Evolutionary conservation across 345 rosid species (phyloP).

Genomic region (Odontarrhena argentea): DNA sequence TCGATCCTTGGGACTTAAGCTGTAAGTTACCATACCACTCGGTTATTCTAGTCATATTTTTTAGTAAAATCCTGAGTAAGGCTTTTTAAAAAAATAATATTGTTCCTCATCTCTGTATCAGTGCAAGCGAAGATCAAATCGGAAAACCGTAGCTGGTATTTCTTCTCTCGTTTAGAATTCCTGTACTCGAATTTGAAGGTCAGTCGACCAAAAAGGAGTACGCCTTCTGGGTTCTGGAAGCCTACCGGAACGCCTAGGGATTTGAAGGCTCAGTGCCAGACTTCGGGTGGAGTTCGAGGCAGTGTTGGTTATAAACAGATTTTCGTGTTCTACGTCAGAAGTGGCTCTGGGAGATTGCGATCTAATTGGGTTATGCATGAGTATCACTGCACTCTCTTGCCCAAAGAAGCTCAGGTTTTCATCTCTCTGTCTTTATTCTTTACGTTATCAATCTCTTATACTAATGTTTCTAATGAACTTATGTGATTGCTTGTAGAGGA

Average conservation of each 20-base stretch:
- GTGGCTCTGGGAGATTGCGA: no score
- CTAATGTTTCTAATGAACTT: no score
- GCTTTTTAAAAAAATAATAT: no score
- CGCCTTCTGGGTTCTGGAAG: slow-evolving; percentile 47
- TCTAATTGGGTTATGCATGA: slow-evolving; percentile 41
- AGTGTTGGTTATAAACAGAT: slow-evolving; percentile 34
- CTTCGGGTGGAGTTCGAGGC: background rate
- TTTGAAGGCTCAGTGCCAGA: slow-evolving; percentile 20
- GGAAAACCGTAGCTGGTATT: slow-evolving; percentile 43
- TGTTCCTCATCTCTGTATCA: no score
- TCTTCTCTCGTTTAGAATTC: slow-evolving; percentile 37
- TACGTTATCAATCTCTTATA: no score
- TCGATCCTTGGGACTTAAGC: slow-evolving; percentile 58
- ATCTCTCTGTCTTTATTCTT: background rate
- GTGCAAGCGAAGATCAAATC: slow-evolving; percentile 30
- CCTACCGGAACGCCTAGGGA: slow-evolving; percentile 30
- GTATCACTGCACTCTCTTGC: no score
- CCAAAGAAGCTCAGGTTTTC: no score
- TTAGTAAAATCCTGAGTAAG: no score
- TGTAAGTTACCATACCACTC: no score
- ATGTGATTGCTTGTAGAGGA: no score
- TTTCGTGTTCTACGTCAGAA: no score
- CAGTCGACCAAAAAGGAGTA: slow-evolving; percentile 45
- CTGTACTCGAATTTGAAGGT: slow-evolving; percentile 29
- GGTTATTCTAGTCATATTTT: no score